Percentiles rank a stretch among this genome's conserved stretches.
Evolutionary conservation across 495 filamentous ascomycete species (phyloP).

Genomic region (Amphirosellinia nigrospora): DNA sequence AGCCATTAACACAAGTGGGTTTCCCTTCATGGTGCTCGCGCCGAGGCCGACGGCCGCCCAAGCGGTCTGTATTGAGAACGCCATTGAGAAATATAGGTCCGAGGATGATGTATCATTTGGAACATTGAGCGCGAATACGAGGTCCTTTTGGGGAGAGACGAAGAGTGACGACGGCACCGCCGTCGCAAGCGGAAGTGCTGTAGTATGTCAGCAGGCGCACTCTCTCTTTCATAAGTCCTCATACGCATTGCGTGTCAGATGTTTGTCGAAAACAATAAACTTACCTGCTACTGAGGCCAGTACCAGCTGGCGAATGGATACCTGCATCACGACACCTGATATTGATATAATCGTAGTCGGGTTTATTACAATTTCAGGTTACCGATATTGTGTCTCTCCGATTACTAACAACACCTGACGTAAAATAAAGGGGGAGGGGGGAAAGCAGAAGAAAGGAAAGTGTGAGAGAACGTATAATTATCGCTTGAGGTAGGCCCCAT

Average conservation of each 20-base stretch:
- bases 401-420: background rate
- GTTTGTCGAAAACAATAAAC: background rate
- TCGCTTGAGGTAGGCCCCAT: background rate
- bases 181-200: constrained; percentile 26
- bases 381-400: background rate
- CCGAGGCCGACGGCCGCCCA: constrained; percentile 63
- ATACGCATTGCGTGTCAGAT: background rate
- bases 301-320: constrained; percentile 32
- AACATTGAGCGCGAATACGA: constrained; percentile 55
- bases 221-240: background rate
- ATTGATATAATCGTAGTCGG: background rate
- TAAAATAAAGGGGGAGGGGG: background rate
- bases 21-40: constrained; percentile 52
- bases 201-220: constrained; percentile 17
- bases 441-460: background rate
- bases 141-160: constrained; percentile 41
- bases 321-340: constrained; percentile 24
- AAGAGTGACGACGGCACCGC: constrained; percentile 42
- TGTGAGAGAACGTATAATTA: background rate
- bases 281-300: constrained; percentile 29
- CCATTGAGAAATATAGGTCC: constrained; percentile 57
- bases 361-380: background rate
- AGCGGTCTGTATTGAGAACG: constrained; percentile 45
- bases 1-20: constrained; percentile 56
- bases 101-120: constrained; percentile 41